Base-by-base conservation (phyloP, 352 stramenopile species). In the Blastocystis sp. region DNA sequence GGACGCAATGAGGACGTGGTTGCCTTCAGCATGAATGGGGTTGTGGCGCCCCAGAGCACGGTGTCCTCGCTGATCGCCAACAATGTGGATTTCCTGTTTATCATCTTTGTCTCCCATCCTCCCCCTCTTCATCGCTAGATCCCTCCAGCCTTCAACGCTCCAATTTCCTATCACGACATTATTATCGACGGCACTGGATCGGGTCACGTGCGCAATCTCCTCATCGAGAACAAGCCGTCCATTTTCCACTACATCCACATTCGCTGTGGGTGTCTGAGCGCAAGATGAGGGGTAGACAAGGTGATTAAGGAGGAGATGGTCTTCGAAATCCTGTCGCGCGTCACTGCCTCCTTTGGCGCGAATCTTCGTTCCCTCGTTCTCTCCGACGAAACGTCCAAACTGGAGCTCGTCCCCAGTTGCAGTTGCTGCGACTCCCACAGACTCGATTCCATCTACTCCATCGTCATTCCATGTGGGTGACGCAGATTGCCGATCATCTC, bases 221-320 rank as follows among this genome's bases (percentile, higher is more conserved):
- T 81, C 6, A 28, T 57, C 28, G 28, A 52, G 71, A 81, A 81
- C 21, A 48, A 84, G 9, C 54, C 61, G 3, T 14, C 21, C 6
- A 69, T 57, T 84, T 42, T 84, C 10, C 54, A 52, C 21, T 60
- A 54, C 11, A 10, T 84, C 42, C 74, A 28, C 54, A 66, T 84
- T 68, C 61, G 52, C 21, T 84, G 74, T 84, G 69, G 21, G 19
- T 81, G 11, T 40, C 45, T 79, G 24, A 10, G 28, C 28, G 48
- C 48, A 14, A 17, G 48, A 11, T 79, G 4, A 57, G 10, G 45
- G n/a, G 45, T 45, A 79, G 69, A 79, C 61, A 34, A 59, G 10
- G 48, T 63, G 28, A 1, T 10, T 2, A 60, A 34, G 2, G 69
- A 79, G 19, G 54, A n/a, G 28, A 6, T 10, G 17, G 43, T 81